phyloP scores from a whole-genome alignment of 2,329 filamentous ascomycete genomes.

The Pyricularia grisea region DNA sequence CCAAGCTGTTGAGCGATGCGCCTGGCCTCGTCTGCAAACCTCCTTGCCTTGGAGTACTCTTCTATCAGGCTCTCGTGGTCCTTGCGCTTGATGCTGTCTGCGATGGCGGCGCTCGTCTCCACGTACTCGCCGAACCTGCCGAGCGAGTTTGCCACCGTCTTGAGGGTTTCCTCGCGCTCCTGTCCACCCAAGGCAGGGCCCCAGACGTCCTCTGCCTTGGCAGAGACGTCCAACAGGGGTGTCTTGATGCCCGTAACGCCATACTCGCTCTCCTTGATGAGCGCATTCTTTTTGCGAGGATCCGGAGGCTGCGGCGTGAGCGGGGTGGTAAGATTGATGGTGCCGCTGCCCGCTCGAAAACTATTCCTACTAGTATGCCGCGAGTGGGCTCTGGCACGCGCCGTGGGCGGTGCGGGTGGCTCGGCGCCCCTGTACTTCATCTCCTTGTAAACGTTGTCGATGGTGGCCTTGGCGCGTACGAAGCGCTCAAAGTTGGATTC shows the following conservation, averaged over 20 bases:
- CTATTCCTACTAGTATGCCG: slow-evolving; percentile 59
- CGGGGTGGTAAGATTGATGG: slow-evolving; percentile 25
- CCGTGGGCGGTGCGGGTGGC: slow-evolving; percentile 26
- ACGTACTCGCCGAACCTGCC: slow-evolving; percentile 75
- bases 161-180: slow-evolving; percentile 83
- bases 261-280: slow-evolving; percentile 88
- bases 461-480: slow-evolving; percentile 92
- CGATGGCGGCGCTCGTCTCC: slow-evolving; percentile 66
- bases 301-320: slow-evolving; percentile 32
- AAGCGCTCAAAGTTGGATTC: slow-evolving; percentile 98
- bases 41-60: slow-evolving; percentile 75
- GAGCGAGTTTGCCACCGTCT: slow-evolving; percentile 64
- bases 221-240: slow-evolving; percentile 79
- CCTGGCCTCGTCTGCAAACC: slow-evolving; percentile 69
- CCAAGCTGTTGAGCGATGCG: slow-evolving; percentile 50
- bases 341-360: slow-evolving; percentile 43
- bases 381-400: slow-evolving; percentile 41
- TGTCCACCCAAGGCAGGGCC: slow-evolving; percentile 84
- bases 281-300: slow-evolving; percentile 72
- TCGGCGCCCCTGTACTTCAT: slow-evolving; percentile 71
- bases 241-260: slow-evolving; percentile 81
- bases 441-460: slow-evolving; percentile 97
- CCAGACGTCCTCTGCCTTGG: slow-evolving; percentile 96
- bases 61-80: slow-evolving; percentile 86
- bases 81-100: slow-evolving; percentile 79